Base-by-base conservation (phyloP, 176 grass and related monocot species). In the Saccharum spontaneum region DNA sequence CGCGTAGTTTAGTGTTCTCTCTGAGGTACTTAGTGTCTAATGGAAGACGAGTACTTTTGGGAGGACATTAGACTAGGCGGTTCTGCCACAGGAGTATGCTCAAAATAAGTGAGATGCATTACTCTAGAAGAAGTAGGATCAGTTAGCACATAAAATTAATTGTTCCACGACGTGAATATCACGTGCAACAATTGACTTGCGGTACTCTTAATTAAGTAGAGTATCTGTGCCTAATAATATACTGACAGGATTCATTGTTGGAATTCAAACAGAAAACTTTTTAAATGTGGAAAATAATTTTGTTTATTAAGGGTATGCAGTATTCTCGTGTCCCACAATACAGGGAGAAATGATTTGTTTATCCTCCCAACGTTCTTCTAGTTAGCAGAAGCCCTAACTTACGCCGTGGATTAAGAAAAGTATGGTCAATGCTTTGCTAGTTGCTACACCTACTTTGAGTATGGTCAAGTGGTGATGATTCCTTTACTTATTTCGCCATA, bases 371-470 rank as follows among this genome's bases (percentile, higher is more conserved):
- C 14, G 22, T 34, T 79, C 30, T 15, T 28, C 33, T 14, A 49
- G 48, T 48, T 28, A 71, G 20, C 38, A 22, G 1, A 5, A 39
- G 14, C 30, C 69, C 31, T 80, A 31, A 73, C 8, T 80, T 63
- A 16, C 15, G 39, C 69, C 33, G 10, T 8, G 7, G 34, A 80
- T 80, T 80, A 86, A 31, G 77, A 72, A 46, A 50, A 74, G 2
- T 31, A 41, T 34, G 41, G 85, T 86, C 68, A 80, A 86, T 41
- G 28, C 22, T 66, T 52, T 38, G 60, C 14, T 52, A 22, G 52
- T 52, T 38, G 60, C 14, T 52, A 22, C 31, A 46, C 28, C 24
- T 33, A 18, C 10, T 69, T 77, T 33, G 33, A 59, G 37, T 12
- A 28, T 12, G 17, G 61, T 34, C 41, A 78, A 36, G 40, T 38